Evolutionary conservation across 495 filamentous ascomycete species (phyloP), one percentile per base, ranked within the genome.

Genomic region (Annulohypoxylon nitens): DNA sequence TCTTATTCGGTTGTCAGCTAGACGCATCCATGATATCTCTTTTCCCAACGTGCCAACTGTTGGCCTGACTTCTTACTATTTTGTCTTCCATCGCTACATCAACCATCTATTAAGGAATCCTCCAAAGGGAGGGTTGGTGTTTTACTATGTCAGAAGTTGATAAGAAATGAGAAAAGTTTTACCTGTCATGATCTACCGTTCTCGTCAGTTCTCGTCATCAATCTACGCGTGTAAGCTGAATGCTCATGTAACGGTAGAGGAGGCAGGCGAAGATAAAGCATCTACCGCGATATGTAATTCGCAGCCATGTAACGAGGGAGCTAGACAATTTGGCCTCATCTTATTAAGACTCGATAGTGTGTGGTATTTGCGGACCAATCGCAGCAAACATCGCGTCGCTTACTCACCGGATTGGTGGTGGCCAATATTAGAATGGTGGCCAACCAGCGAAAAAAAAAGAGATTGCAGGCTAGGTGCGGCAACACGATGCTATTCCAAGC

Each of bases 31-130:
- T 30, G 30, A 30, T 30, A 30, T 58, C 36, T 33, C 20, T 45
- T 18, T 69, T 58, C 67, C 59, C 67, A 70, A 74, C 67, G 63
- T 51, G 50, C 67, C 71, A 74, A 74, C 71, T 58, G 67, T 74
- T 74, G 67, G 54, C 58, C 26, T 58, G 18, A 61, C 26, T 18
- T 10, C 54, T 54, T 23, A 10, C 39, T 23, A 41, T 59, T 6
- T 59, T 59, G 26, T 48, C 14, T 26, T 48, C 12, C 20, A 43
- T 47, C 39, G 39, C 39, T 43, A 11, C 39, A 43, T n/a, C 12
- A 43, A 30, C 39, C 50, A 6, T 30, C 37, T 33, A 6, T 11
- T 20, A 2, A 64, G 1, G 7, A 62, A 57, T 37, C 33, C 30
- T 57, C 33, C 4, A 36, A 26, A 18, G 16, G 36, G 43, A 18